Conservation (phyloP, 768 basidiomycete species). For the Tephrocybe rancida region DNA sequence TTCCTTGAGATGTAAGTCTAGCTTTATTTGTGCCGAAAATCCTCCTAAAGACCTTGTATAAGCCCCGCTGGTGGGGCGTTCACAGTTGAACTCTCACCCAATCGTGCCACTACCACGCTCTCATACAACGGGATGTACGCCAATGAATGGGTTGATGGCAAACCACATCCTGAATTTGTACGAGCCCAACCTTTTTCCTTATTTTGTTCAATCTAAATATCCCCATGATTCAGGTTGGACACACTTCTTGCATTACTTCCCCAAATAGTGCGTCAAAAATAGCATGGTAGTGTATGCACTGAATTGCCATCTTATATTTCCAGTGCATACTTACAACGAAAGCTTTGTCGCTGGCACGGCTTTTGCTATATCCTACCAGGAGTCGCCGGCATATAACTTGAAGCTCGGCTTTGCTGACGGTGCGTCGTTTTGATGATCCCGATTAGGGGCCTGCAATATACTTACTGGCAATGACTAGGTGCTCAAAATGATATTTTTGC, state of each 20-base stretch:
- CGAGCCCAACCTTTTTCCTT: constrained; percentile 14
- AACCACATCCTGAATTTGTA: constrained; percentile 44
- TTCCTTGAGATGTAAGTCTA: constrained; percentile 44
- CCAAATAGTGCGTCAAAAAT: background rate
- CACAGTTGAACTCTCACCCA: constrained; percentile 49
- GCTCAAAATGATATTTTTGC: constrained; percentile 48
- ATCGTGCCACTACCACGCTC: constrained; percentile 48
- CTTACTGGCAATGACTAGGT: constrained; percentile 26
- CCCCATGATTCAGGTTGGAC: background rate
- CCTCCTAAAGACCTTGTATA: background rate
- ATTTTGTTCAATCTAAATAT: background rate
- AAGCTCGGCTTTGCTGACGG: constrained; percentile 52
- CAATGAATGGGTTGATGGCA: constrained; percentile 50
- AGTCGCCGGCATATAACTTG: constrained; percentile 50
- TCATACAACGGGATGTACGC: constrained; percentile 40
- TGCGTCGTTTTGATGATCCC: constrained; percentile 13
- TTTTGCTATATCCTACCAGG: constrained; percentile 57
- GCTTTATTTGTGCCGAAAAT: background rate
- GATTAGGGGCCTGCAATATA: background rate
- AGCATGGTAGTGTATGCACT: background rate
- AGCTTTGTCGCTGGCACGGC: constrained; percentile 55
- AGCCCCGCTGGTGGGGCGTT: constrained; percentile 53
- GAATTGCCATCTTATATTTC: no score
- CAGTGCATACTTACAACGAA: constrained; percentile 57
- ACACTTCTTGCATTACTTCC: background rate